Conservation (phyloP, 129 eudicot genomes). For the Flaveria ramosissima region DNA sequence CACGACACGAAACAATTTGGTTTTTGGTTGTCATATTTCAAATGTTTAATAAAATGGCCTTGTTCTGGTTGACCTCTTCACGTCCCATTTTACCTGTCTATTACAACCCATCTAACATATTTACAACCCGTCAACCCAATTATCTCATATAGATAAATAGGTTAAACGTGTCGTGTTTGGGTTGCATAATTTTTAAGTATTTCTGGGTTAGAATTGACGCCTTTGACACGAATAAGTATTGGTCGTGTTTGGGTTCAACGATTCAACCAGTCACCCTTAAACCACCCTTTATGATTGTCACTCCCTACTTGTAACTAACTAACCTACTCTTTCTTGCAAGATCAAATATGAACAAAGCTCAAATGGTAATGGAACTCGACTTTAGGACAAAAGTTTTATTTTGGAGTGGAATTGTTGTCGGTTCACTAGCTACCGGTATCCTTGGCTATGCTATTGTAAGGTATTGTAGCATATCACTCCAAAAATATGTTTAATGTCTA, state of each 20-base stretch:
- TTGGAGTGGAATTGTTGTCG: slow-evolving; percentile 73
- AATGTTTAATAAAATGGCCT: neutral
- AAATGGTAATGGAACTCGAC: slow-evolving; percentile 71
- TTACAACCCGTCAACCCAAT: neutral
- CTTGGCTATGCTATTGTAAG: slow-evolving; percentile 74
- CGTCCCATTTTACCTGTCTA: neutral
- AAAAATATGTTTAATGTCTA: neutral
- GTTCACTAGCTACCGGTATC: slow-evolving; percentile 68
- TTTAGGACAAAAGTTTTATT: slow-evolving; percentile 57
- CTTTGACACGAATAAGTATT: neutral
- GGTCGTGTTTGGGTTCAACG: neutral
- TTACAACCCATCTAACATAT: neutral
- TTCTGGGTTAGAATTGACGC: neutral
- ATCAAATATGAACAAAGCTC: slow-evolving; percentile 76
- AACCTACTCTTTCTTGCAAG: slow-evolving; percentile 35
- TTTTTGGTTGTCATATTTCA: neutral
- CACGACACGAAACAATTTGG: neutral
- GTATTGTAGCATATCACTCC: slow-evolving; percentile 35
- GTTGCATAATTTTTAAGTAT: neutral
- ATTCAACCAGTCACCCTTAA: neutral
- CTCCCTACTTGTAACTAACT: neutral
- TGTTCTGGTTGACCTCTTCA: neutral
- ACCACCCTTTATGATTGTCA: neutral
- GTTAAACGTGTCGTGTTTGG: neutral
- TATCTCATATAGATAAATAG: neutral